phyloP scores from a whole-genome alignment of 2,329 filamentous ascomycete species.

The Dactylonectria estremocensis region DNA sequence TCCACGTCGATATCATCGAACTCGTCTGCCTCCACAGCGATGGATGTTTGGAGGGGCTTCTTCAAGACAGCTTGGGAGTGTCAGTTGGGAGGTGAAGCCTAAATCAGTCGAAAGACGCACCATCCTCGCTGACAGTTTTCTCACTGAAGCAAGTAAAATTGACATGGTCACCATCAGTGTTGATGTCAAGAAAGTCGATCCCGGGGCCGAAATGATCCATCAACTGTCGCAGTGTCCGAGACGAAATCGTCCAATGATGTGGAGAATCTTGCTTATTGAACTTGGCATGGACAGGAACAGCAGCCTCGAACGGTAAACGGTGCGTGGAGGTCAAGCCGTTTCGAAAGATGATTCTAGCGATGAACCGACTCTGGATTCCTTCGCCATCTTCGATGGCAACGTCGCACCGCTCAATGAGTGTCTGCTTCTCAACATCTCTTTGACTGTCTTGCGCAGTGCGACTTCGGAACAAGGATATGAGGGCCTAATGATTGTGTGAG shows the following conservation, averaged over 20 bases:
- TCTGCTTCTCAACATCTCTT: slow-evolving; percentile 74
- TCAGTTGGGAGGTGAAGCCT: slow-evolving; percentile 22
- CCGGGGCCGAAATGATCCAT: slow-evolving; percentile 87
- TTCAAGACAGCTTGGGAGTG: slow-evolving; percentile 76
- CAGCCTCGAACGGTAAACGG: slow-evolving; percentile 81
- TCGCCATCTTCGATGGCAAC: slow-evolving; percentile 81
- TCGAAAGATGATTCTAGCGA: slow-evolving; percentile 81
- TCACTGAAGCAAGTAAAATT: slow-evolving; percentile 89
- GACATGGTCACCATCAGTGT: slow-evolving; percentile 79
- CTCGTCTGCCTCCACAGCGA: slow-evolving; percentile 82
- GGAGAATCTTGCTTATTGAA: slow-evolving; percentile 77
- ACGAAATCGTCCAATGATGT: slow-evolving; percentile 82
- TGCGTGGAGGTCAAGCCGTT: slow-evolving; percentile 86
- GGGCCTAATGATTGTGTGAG: slow-evolving; percentile 60
- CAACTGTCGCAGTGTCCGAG: slow-evolving; percentile 79
- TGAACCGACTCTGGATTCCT: slow-evolving; percentile 80
- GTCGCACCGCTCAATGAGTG: slow-evolving; percentile 81
- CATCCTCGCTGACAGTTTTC: slow-evolving; percentile 77
- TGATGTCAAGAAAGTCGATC: slow-evolving; percentile 85
- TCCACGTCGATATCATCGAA: slow-evolving; percentile 83
- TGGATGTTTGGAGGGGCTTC: slow-evolving; percentile 85
- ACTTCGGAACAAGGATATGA: slow-evolving; percentile 82
- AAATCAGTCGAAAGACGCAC: slow-evolving; percentile 43
- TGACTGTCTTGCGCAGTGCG: slow-evolving; percentile 71
- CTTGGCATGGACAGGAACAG: slow-evolving; percentile 81